Percentiles rank a stretch among this genome's conserved stretches.
Evolutionary conservation across 345 rosid genomes (phyloP).

Genomic region (Hypericum androsaemum): DNA sequence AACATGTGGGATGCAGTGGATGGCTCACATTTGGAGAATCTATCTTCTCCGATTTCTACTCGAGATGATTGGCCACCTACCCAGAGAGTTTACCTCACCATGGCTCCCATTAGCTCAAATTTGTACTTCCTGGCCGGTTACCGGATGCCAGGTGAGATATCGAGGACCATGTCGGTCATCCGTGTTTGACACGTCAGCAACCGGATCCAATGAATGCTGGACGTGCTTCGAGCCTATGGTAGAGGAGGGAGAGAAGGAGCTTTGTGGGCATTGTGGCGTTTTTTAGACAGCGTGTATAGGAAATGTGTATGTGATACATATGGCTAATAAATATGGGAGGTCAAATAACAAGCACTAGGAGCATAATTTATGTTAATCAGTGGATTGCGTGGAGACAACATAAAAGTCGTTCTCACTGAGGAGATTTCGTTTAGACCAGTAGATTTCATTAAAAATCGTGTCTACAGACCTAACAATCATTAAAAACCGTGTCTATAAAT

Average conservation of each 20-base stretch:
- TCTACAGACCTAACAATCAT: no score
- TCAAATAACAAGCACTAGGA: no score
- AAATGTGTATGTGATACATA: no score
- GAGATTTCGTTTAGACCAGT: no score
- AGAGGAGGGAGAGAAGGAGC: slow-evolving; percentile 30
- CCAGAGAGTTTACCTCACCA: slow-evolving; percentile 15
- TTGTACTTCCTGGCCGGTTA: slow-evolving; percentile 28
- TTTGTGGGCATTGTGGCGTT: slow-evolving; percentile 31
- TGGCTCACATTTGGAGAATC: background rate
- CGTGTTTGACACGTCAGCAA: slow-evolving; percentile 27
- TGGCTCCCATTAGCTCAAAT: slow-evolving; percentile 22
- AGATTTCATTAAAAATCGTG: no score
- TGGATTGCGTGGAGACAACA: no score
- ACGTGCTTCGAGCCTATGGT: slow-evolving; percentile 29
- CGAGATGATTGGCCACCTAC: background rate
- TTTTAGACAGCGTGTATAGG: background rate
- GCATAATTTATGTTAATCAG: no score
- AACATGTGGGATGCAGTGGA: slow-evolving; percentile 6
- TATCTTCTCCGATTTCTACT: background rate
- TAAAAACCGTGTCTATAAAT: no score
- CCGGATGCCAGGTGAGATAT: slow-evolving; percentile 21
- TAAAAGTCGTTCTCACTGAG: no score
- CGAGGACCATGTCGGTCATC: slow-evolving; percentile 11
- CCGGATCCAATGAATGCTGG: slow-evolving; percentile 10
- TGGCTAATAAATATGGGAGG: no score